These are phyloP conservation scores for Smallanthus sonchifolius DNA, from an alignment of 129 eudicot species.

Conservation along the genomic window DNA sequence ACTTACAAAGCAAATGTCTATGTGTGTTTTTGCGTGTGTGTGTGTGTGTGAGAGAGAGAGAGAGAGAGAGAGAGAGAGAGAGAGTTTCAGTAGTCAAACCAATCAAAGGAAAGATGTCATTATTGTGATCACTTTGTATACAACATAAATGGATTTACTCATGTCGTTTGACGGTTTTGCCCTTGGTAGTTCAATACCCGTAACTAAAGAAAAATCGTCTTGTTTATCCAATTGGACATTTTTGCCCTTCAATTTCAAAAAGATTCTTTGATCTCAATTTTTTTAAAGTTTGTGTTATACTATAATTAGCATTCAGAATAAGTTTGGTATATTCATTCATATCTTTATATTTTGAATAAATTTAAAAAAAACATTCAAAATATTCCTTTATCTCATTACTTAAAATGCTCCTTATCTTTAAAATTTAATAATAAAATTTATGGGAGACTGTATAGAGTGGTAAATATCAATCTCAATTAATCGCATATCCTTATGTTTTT, in stretches of 20 bases:
- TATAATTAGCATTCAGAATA: no score
- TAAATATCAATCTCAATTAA: no score
- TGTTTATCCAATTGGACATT: conserved; percentile 12
- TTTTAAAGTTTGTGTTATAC: neutral
- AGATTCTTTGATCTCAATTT: neutral
- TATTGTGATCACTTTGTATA: conserved; percentile 35
- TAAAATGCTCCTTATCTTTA: no score
- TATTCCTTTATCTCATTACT: no score
- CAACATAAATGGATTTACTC: conserved; percentile 41
- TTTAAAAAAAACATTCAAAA: no score
- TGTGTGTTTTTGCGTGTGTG: conserved; percentile 12
- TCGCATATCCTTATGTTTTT: no score
- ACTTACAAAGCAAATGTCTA: conserved; percentile 28
- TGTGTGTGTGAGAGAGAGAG: neutral
- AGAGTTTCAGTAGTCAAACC: conserved; percentile 68
- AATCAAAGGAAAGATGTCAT: conserved; percentile 45
- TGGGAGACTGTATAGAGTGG: no score
- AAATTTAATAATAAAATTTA: no score
- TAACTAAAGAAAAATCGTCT: neutral
- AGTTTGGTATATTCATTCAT: no score
- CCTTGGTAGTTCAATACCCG: neutral
- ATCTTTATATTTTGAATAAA: no score
- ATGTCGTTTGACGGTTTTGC: conserved; percentile 17
- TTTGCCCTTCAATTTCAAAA: conserved; percentile 9
- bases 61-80: conserved; percentile 20